Conservation (phyloP, 2,329 filamentous ascomycete species). For the Microdochium nivale region DNA sequence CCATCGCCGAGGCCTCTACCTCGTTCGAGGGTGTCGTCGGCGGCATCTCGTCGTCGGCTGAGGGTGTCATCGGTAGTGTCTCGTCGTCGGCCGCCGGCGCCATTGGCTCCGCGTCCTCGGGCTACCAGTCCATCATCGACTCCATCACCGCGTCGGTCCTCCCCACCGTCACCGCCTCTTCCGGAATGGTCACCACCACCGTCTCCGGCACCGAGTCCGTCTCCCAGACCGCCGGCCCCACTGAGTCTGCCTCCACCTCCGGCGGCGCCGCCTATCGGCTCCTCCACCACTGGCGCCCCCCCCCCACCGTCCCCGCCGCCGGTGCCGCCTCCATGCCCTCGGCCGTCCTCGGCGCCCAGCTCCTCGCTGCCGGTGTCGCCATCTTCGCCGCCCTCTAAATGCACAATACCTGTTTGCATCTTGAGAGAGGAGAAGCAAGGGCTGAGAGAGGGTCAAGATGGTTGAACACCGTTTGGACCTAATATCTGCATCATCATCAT, state of each 20-base stretch:
- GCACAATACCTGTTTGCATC: too few species aligned
- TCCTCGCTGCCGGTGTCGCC: neutral
- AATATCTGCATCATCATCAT: too few species aligned
- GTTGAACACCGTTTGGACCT: too few species aligned
- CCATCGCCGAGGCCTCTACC: neutral
- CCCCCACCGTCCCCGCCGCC: neutral
- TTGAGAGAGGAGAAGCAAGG: too few species aligned
- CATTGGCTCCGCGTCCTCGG: neutral
- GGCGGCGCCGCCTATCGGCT: neutral
- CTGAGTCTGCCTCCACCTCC: neutral
- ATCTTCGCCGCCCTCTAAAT: neutral
- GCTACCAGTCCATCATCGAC: neutral
- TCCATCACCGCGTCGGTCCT: neutral
- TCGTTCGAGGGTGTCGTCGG: neutral
- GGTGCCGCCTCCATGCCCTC: neutral
- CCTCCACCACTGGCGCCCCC: too few species aligned
- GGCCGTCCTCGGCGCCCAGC: neutral
- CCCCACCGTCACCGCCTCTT: neutral
- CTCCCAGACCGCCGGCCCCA: neutral
- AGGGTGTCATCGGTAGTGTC: neutral
- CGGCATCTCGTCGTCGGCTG: neutral
- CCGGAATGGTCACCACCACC: neutral
- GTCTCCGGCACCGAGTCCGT: neutral
- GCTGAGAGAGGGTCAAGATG: too few species aligned
- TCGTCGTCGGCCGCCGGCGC: neutral